Conservation (phyloP, 2,329 filamentous ascomycete genomes). For the Cytospora chrysosperma region DNA sequence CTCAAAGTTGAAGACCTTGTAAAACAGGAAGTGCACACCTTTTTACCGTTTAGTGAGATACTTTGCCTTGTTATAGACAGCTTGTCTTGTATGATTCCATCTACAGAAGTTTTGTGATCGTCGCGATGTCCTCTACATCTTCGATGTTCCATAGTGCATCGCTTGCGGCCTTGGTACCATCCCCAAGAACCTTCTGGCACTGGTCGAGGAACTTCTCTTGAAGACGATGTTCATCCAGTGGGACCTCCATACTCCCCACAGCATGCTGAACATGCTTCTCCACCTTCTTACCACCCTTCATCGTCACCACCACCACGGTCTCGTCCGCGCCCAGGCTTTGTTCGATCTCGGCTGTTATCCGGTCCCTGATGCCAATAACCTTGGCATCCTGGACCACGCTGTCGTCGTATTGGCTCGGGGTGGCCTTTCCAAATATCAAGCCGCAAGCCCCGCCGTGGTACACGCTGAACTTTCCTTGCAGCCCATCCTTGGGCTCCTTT, state of each 20-base stretch:
- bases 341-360: conserved; percentile 44
- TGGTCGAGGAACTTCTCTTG: conserved; percentile 24
- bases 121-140: not conserved
- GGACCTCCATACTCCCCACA: conserved; percentile 21
- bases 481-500: conserved; percentile 45
- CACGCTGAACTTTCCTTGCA: conserved; percentile 56
- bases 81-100: no score
- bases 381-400: conserved; percentile 41
- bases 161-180: not conserved
- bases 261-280: conserved; percentile 18
- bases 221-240: conserved; percentile 13
- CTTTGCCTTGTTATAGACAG: no score
- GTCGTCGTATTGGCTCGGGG: conserved; percentile 51
- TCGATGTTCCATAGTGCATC: conserved; percentile 4
- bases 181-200: conserved; percentile 12
- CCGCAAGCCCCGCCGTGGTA: conserved; percentile 54
- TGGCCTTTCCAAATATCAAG: conserved; percentile 49
- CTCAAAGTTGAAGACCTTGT: no score
- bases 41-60: no score
- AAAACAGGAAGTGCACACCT: no score
- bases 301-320: conserved; percentile 14
- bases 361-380: conserved; percentile 44
- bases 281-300: conserved; percentile 12
- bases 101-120: not conserved
- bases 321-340: conserved; percentile 42